Conservation (phyloP, 2,329 filamentous ascomycete genomes). For the Colletotrichum endophyticum region DNA sequence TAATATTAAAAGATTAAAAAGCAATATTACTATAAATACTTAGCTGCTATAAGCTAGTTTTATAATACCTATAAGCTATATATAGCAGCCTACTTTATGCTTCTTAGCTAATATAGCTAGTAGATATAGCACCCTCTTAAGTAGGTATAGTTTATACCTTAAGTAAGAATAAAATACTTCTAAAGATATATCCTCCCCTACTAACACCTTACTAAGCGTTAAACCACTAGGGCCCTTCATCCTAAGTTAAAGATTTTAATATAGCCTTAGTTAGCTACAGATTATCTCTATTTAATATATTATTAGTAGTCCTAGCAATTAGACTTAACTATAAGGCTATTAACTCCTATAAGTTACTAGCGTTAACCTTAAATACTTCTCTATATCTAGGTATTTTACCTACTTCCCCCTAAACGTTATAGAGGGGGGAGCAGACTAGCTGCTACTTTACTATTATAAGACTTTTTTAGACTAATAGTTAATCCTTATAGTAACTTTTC, state of each 20-base stretch:
- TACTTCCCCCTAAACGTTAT: too few relatives aligned
- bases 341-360: too few relatives aligned
- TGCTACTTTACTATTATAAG: too few relatives aligned
- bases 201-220: not conserved
- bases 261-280: not conserved
- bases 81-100: not conserved
- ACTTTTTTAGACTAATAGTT: too few relatives aligned
- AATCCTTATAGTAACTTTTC: too few relatives aligned
- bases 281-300: not conserved
- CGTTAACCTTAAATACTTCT: too few relatives aligned
- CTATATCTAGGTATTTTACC: too few relatives aligned
- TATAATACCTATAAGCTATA: not conserved
- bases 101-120: not conserved
- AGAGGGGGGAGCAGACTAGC: too few relatives aligned
- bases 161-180: not conserved
- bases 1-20: too few relatives aligned
- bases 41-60: not conserved
- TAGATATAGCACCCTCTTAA: not conserved
- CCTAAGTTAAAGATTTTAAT: not conserved
- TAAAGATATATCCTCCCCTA: not conserved
- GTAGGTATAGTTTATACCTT: not conserved
- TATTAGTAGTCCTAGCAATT: not conserved
- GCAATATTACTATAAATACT: too few relatives aligned
- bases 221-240: not conserved
- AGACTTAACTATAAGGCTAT: not conserved